These are phyloP conservation scores for Mortierella sp. DNA, from an alignment of 371 early-diverging fungal species.

Conservation along the genomic window DNA sequence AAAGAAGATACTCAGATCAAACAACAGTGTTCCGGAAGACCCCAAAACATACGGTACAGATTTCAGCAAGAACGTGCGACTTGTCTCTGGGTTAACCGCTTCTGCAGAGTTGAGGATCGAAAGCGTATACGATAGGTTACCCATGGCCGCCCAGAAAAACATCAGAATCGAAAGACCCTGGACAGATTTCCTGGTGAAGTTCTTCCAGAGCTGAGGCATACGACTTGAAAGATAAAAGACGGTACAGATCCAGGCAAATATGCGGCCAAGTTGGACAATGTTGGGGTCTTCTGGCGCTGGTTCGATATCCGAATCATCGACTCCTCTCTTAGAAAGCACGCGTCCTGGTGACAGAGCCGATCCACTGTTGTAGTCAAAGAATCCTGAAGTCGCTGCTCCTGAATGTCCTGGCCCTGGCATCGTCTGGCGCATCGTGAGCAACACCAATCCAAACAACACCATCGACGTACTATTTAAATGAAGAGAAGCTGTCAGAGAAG, in stretches of 20 bases:
- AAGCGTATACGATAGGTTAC: slow-evolving; percentile 78
- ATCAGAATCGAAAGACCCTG: slow-evolving; percentile 78
- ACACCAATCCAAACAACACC: slow-evolving; percentile 47
- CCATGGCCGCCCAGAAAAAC: slow-evolving; percentile 81
- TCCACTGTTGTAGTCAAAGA: neutral
- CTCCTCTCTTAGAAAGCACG: slow-evolving; percentile 28
- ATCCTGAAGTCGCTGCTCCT: neutral
- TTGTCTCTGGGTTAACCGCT: slow-evolving; percentile 64
- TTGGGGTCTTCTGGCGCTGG: slow-evolving; percentile 24
- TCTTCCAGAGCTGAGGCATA: slow-evolving; percentile 79
- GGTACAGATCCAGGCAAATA: slow-evolving; percentile 80
- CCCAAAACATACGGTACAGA: slow-evolving; percentile 81
- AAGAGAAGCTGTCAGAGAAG: neutral
- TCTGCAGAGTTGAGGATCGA: slow-evolving; percentile 66
- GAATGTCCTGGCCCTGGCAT: slow-evolving; percentile 23
- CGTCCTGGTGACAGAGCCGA: slow-evolving; percentile 17
- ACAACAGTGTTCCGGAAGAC: slow-evolving; percentile 74
- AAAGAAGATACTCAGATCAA: slow-evolving; percentile 74
- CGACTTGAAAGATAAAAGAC: slow-evolving; percentile 76
- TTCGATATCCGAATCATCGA: slow-evolving; percentile 12
- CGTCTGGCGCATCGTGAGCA: slow-evolving; percentile 41
- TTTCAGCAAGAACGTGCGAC: slow-evolving; percentile 61
- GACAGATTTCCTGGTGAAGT: slow-evolving; percentile 70
- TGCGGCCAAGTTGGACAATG: slow-evolving; percentile 66
- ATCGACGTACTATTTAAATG: slow-evolving; percentile 44